Evolutionary conservation across 495 filamentous ascomycete species (phyloP).

Genomic region (Parathielavia appendiculata): DNA sequence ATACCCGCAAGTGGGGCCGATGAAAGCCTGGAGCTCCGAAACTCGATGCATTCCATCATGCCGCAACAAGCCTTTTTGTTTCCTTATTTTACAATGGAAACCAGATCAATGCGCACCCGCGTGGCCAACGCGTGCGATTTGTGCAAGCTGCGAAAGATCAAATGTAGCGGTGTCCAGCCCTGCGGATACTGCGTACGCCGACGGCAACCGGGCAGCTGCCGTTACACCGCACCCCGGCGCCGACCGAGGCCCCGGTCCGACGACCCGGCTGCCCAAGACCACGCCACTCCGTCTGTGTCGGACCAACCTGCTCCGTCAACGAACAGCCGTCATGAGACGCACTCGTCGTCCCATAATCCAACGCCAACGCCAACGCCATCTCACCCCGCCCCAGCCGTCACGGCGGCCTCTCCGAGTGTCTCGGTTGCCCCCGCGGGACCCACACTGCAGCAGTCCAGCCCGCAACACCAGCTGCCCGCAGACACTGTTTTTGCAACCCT

Average conservation of each 20-base stretch:
- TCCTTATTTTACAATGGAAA: conserved; percentile 20
- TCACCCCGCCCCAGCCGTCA: background rate
- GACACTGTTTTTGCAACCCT: conserved; percentile 10
- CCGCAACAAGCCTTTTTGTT: background rate
- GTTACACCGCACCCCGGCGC: conserved; percentile 25
- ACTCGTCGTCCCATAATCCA: background rate
- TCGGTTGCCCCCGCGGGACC: background rate
- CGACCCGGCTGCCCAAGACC: background rate
- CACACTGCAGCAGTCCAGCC: background rate
- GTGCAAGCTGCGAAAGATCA: conserved; percentile 44
- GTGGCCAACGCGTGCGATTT: conserved; percentile 43
- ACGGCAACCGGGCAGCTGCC: conserved; percentile 25
- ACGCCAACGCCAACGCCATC: background rate
- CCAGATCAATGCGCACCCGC: conserved; percentile 26
- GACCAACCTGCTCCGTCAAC: background rate
- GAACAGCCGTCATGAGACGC: background rate
- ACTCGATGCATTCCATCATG: background rate
- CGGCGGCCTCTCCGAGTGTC: background rate
- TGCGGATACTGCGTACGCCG: conserved; percentile 34
- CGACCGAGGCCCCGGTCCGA: conserved; percentile 17
- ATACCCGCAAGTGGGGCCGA: conserved; percentile 1
- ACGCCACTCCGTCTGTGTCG: background rate
- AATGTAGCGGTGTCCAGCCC: conserved; percentile 36
- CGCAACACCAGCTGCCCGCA: too few relatives aligned
- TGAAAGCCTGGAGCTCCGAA: background rate